phyloP scores from a whole-genome alignment of 257 asterid genomes.

The Perilla frutescens region DNA sequence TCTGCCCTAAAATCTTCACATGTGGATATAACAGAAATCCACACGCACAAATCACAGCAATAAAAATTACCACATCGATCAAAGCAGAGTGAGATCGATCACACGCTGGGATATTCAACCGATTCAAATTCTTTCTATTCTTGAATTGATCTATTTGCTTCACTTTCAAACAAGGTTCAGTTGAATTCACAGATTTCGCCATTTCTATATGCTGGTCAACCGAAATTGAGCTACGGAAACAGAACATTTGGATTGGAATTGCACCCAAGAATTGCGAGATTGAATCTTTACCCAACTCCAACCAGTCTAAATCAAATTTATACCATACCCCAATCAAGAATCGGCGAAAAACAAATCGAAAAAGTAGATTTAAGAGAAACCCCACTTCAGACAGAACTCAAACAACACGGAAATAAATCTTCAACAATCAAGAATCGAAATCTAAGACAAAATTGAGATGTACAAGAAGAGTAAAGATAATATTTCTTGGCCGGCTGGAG shows the following conservation, averaged over 20 bases:
- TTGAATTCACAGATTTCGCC: conserved; percentile 66
- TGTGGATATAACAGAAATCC: conserved; percentile 75
- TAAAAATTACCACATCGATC: conserved; percentile 70
- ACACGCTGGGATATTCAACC: conserved; percentile 63
- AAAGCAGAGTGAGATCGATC: conserved; percentile 72
- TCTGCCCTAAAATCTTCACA: conserved; percentile 43
- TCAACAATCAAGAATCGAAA: conserved; percentile 21
- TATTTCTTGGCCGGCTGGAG: conserved; percentile 41
- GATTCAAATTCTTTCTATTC: conserved; percentile 47
- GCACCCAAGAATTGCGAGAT: conserved; percentile 39
- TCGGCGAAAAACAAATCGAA: conserved; percentile 21
- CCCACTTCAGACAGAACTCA: neutral
- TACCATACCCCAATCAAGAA: conserved; percentile 41
- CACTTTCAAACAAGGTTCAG: conserved; percentile 52
- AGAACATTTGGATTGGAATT: conserved; percentile 75
- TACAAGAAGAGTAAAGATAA: neutral
- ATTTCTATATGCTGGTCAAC: conserved; percentile 65
- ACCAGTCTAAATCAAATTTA: conserved; percentile 36
- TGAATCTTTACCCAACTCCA: conserved; percentile 44
- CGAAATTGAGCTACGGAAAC: conserved; percentile 54
- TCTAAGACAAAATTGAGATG: neutral
- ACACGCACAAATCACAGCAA: conserved; percentile 72
- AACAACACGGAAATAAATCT: neutral
- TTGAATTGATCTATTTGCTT: conserved; percentile 62
- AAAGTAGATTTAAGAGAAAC: neutral